Conservation (phyloP, 2,329 filamentous ascomycete species). For the Arthrobotrys conoides region DNA sequence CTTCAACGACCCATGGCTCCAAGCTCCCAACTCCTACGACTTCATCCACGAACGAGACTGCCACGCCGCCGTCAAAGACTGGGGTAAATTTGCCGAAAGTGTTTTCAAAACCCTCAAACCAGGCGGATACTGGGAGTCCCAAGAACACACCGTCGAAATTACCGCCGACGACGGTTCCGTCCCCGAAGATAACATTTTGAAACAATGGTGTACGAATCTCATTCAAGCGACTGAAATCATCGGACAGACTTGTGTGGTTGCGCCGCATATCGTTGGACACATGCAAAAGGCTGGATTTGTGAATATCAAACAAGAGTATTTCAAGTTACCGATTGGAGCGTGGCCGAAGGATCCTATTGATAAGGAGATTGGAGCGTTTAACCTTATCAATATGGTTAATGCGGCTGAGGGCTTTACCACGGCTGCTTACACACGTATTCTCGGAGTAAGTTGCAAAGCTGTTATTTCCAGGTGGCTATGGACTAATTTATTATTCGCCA, state of each 20-base stretch:
- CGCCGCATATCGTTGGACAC: slow-evolving; percentile 64
- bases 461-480: no score
- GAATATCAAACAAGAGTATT: slow-evolving; percentile 64
- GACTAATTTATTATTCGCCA: no score
- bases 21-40: slow-evolving; percentile 61
- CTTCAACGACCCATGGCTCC: slow-evolving; percentile 62
- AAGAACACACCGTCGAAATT: slow-evolving; percentile 62
- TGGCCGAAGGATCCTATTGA: slow-evolving; percentile 69
- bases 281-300: slow-evolving; percentile 65
- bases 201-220: slow-evolving; percentile 43
- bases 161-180: slow-evolving; percentile 61
- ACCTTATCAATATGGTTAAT: slow-evolving; percentile 63
- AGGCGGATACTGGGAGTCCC: slow-evolving; percentile 69
- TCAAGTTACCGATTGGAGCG: slow-evolving; percentile 65
- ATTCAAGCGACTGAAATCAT: slow-evolving; percentile 35
- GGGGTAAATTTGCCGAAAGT: slow-evolving; percentile 72
- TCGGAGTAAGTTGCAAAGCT: slow-evolving; percentile 28
- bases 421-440: slow-evolving; percentile 20
- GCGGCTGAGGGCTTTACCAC: slow-evolving; percentile 40
- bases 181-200: slow-evolving; percentile 46
- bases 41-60: slow-evolving; percentile 68
- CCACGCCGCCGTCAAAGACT: slow-evolving; percentile 73
- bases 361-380: slow-evolving; percentile 70
- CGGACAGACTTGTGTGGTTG: slow-evolving; percentile 54
- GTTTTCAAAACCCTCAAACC: slow-evolving; percentile 69